Evolutionary conservation across 257 asterid species (phyloP).

Genomic region (Lantana camara): DNA sequence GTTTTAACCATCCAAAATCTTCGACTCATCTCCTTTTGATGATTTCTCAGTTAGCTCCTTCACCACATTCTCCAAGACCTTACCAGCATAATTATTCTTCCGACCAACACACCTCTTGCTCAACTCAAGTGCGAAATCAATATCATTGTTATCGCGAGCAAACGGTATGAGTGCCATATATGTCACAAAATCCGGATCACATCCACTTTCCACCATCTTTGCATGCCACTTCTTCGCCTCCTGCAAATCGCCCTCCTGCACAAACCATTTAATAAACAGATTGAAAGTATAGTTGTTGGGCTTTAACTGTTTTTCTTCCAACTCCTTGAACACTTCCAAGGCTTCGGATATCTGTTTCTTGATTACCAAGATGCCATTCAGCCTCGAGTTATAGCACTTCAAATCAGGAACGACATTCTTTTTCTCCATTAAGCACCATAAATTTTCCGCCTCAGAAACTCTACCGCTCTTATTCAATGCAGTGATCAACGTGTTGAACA

Average conservation of each 20-base stretch:
- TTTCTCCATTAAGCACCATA: conserved; percentile 51
- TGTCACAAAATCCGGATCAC: conserved; percentile 35
- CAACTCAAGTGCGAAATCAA: conserved; percentile 45
- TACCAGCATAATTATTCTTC: conserved; percentile 18
- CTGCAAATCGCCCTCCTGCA: conserved; percentile 32
- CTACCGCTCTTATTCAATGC: conserved; percentile 29
- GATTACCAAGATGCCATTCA: conserved; percentile 38
- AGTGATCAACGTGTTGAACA: conserved; percentile 39
- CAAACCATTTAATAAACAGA: conserved; percentile 43
- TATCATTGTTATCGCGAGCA: conserved; percentile 37
- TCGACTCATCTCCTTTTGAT: conserved; percentile 35
- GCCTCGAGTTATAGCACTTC: conserved; percentile 42
- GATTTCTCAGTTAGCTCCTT: conserved; percentile 34
- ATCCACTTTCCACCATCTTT: conserved; percentile 32
- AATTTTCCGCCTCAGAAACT: conserved; percentile 39
- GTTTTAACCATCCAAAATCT: conserved; percentile 26
- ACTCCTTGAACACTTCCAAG: conserved; percentile 33
- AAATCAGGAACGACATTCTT: conserved; percentile 39
- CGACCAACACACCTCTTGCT: conserved; percentile 33
- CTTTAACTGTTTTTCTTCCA: conserved; percentile 38
- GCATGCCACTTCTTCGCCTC: conserved; percentile 48
- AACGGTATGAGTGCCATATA: conserved; percentile 35
- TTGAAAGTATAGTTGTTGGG: conserved; percentile 44
- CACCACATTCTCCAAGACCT: conserved; percentile 31
- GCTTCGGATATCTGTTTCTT: conserved; percentile 42